Percentiles rank a stretch among this genome's conserved stretches.
Evolutionary conservation across 768 basidiomycete species (phyloP).

Genomic region (Epithele typhae): DNA sequence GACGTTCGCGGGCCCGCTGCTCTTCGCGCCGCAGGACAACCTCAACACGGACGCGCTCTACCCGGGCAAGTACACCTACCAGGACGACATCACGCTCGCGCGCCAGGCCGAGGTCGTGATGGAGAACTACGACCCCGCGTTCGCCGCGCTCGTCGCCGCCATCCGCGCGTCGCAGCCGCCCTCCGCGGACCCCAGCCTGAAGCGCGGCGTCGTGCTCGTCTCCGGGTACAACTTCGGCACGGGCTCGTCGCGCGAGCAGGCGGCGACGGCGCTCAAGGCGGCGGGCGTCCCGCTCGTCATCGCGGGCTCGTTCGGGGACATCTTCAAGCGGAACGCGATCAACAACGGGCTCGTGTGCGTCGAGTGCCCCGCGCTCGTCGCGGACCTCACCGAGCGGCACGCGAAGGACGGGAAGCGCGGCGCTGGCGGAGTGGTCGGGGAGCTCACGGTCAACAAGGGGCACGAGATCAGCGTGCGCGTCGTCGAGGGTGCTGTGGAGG

Average conservation of each 20-base stretch:
- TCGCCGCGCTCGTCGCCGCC: conserved; percentile 65
- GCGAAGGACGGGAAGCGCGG: conserved; percentile 73
- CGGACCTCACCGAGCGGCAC: conserved; percentile 72
- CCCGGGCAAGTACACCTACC: conserved; percentile 98
- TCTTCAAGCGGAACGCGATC: conserved; percentile 98
- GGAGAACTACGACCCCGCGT: conserved; percentile 96
- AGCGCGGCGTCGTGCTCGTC: conserved; percentile 73
- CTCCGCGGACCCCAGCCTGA: conserved; percentile 21
- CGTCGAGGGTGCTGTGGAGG: conserved; percentile 37
- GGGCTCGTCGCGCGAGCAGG: conserved; percentile 96
- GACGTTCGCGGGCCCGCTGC: conserved; percentile 75
- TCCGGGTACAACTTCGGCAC: conserved; percentile 99
- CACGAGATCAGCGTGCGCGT: conserved; percentile 59
- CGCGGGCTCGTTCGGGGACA: conserved; percentile 98
- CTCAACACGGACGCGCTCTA: conserved; percentile 98
- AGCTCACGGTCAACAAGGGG: conserved; percentile 77
- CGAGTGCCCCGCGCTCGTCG: conserved; percentile 86
- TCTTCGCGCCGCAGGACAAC: conserved; percentile 96
- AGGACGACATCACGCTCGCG: conserved; percentile 96
- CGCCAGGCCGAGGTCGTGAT: conserved; percentile 95
- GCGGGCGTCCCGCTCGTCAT: conserved; percentile 91
- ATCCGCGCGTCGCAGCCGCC: conserved; percentile 32
- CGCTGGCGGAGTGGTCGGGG: conserved; percentile 74
- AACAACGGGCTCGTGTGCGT: conserved; percentile 97
- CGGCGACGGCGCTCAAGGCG: conserved; percentile 93